Percentiles rank a stretch among this genome's conserved stretches.
Conservation (phyloP, 768 basidiomycete species). For the Tulasnella sp. region DNA sequence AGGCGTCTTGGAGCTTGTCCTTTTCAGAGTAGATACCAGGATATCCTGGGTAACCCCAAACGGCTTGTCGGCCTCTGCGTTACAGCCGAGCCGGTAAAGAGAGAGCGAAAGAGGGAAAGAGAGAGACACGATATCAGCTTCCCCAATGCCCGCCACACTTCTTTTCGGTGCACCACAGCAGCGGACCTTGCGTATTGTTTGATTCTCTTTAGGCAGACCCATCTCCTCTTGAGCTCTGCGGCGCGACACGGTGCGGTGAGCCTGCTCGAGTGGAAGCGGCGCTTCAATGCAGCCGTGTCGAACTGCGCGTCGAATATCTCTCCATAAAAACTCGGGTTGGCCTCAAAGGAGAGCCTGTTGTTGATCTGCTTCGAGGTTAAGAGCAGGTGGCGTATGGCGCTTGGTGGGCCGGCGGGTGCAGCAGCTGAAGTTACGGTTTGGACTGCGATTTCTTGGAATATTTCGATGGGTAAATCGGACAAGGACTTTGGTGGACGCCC, state of each 20-base stretch:
- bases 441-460: slow-evolving; percentile 25
- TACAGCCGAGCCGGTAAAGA: neutral
- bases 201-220: slow-evolving; percentile 2
- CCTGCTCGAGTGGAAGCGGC: slow-evolving; percentile 17
- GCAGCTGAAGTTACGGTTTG: neutral
- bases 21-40: slow-evolving; percentile 17
- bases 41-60: slow-evolving; percentile 17
- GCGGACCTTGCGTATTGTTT: neutral
- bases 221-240: slow-evolving; percentile 17
- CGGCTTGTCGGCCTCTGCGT: neutral
- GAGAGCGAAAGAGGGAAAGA: neutral
- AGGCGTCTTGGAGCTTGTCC: slow-evolving; percentile 24
- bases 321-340: slow-evolving; percentile 24
- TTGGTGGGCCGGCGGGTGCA: slow-evolving; percentile 15
- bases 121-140: neutral
- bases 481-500: neutral
- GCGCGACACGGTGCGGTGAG: slow-evolving; percentile 24
- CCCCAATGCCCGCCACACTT: neutral
- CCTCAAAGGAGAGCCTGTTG: slow-evolving; percentile 23
- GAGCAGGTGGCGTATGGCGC: neutral
- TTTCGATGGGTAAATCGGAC: neutral
- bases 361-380: slow-evolving; percentile 23
- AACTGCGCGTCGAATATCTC: slow-evolving; percentile 26
- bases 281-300: slow-evolving; percentile 17
- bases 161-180: neutral